Evolutionary conservation across 2,329 filamentous ascomycete species (phyloP).

Genomic region (Alternaria infectoria): DNA sequence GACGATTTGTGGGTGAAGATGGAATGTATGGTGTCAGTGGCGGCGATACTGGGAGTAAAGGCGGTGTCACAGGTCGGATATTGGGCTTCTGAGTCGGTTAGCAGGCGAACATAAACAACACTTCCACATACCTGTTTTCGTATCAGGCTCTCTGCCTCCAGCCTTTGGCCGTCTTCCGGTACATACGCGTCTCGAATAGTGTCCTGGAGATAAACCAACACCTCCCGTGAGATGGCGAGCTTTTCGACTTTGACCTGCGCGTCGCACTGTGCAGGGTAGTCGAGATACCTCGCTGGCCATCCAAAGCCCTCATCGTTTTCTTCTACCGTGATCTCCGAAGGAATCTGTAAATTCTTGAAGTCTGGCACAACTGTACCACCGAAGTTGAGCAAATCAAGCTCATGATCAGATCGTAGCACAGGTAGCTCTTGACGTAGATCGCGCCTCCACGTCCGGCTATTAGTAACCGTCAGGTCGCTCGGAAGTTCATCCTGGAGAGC

Average conservation of each 20-base stretch:
- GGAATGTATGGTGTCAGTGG: constrained; percentile 47
- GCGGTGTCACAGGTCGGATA: constrained; percentile 52
- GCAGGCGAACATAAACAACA: constrained; percentile 9
- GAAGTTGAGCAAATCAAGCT: constrained; percentile 54
- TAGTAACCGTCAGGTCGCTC: background rate
- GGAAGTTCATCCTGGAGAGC: constrained; percentile 3
- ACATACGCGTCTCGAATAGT: constrained; percentile 33
- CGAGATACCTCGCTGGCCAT: constrained; percentile 49
- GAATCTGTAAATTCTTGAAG: constrained; percentile 38
- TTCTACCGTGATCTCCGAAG: constrained; percentile 42
- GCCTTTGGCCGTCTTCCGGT: constrained; percentile 25
- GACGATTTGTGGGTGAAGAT: constrained; percentile 46
- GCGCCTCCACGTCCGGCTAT: constrained; percentile 21
- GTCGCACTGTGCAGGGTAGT: constrained; percentile 34
- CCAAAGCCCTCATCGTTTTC: constrained; percentile 53
- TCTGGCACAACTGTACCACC: constrained; percentile 29
- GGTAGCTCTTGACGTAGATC: constrained; percentile 55
- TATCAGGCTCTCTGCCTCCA: constrained; percentile 19
- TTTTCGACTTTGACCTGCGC: constrained; percentile 43
- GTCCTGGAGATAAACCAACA: constrained; percentile 45
- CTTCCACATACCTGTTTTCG: constrained; percentile 31
- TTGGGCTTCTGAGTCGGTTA: constrained; percentile 34
- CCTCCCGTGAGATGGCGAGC: constrained; percentile 46
- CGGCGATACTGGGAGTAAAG: constrained; percentile 55
- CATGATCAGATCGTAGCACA: constrained; percentile 53